phyloP scores from a whole-genome alignment of 169 alveolate species.

The Eimeria zaria region DNA sequence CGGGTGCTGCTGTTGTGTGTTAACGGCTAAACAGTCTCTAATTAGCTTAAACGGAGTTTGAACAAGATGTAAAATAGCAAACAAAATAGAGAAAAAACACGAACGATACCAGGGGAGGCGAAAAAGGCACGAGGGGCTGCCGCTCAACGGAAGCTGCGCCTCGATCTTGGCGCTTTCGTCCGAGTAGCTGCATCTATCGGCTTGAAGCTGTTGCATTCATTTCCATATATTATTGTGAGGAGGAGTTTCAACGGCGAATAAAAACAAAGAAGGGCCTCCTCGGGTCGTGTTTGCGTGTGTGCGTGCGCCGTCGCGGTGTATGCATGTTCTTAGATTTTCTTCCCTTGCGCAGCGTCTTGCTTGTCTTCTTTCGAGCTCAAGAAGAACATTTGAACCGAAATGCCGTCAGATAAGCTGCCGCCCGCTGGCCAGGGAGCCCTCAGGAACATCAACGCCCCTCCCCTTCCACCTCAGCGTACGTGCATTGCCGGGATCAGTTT shows the following conservation, averaged over 20 bases:
- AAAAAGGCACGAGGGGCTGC: not conserved
- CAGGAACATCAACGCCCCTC: constrained; percentile 32
- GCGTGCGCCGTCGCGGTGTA: constrained; percentile 7
- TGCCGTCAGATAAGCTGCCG: constrained; percentile 12
- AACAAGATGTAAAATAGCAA: not conserved
- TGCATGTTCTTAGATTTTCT: not conserved
- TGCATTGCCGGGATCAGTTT: not conserved
- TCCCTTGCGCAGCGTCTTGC: not conserved
- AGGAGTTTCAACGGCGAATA: not conserved
- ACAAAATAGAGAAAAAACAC: not conserved
- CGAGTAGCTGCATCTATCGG: not conserved
- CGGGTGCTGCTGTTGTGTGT: not conserved
- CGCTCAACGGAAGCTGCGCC: constrained; percentile 20
- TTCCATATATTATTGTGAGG: not conserved
- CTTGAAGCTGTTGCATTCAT: not conserved
- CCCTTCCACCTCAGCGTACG: constrained; percentile 55
- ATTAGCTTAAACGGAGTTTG: not conserved
- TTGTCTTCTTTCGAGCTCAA: not conserved
- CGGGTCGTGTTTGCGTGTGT: not conserved
- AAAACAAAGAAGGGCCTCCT: not conserved
- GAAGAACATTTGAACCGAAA: not conserved
- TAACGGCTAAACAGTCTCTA: not conserved
- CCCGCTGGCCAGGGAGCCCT: constrained; percentile 17
- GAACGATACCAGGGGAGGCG: not conserved
- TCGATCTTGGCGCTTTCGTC: constrained; percentile 47